phyloP scores from a whole-genome alignment of 2,329 filamentous ascomycete genomes.

The Claviceps digitariae region DNA sequence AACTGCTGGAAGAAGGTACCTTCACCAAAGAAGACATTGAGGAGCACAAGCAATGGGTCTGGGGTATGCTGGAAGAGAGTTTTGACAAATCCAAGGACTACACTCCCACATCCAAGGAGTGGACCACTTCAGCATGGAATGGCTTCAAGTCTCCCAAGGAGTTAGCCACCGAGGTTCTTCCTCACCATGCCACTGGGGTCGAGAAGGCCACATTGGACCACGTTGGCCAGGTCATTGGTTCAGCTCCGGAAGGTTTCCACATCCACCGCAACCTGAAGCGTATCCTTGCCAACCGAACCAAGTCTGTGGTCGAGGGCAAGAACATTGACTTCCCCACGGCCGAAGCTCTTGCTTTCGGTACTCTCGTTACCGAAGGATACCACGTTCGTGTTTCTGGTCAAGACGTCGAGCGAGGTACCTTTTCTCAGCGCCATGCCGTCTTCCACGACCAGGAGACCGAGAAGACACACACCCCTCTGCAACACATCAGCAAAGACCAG shows the following conservation, averaged over 20 bases:
- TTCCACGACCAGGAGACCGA: slow-evolving; percentile 96
- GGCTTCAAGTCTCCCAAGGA: slow-evolving; percentile 99
- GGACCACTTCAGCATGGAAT: slow-evolving; percentile 98
- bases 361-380: slow-evolving; percentile 82
- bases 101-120: slow-evolving; percentile 90
- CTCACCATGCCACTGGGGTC: slow-evolving; percentile 78
- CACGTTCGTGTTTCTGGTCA: slow-evolving; percentile 96
- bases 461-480: slow-evolving; percentile 80
- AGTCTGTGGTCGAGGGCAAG: slow-evolving; percentile 82
- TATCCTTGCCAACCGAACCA: slow-evolving; percentile 78
- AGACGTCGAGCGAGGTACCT: slow-evolving; percentile 98
- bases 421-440: slow-evolving; percentile 94
- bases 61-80: slow-evolving; percentile 97
- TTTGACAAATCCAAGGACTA: slow-evolving; percentile 97
- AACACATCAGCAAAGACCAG: slow-evolving; percentile 81
- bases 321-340: slow-evolving; percentile 97
- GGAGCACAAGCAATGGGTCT: slow-evolving; percentile 99
- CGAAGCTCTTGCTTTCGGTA: slow-evolving; percentile 88
- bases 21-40: slow-evolving; percentile 97
- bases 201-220: slow-evolving; percentile 59
- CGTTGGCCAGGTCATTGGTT: slow-evolving; percentile 70
- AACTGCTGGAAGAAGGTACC: slow-evolving; percentile 80
- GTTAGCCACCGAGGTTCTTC: slow-evolving; percentile 82
- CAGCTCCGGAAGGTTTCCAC: slow-evolving; percentile 70
- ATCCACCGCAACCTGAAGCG: slow-evolving; percentile 94